These are phyloP conservation scores for Endothia cerciana DNA, from an alignment of 2,329 filamentous ascomycete genomes.

Conservation along the genomic window DNA sequence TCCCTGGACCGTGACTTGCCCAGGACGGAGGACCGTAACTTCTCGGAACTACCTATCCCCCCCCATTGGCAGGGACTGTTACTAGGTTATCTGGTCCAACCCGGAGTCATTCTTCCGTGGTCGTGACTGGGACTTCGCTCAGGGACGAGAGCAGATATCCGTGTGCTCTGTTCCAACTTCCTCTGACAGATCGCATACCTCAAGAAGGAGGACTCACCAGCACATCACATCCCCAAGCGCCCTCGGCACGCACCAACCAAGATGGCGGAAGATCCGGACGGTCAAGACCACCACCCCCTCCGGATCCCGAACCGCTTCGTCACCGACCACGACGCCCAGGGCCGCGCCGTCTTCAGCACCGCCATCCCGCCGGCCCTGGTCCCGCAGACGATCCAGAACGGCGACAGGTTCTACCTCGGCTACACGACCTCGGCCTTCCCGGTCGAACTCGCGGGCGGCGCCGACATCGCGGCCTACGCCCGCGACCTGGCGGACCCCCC, in stretches of 20 bases:
- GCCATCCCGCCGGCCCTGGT: conserved; percentile 34
- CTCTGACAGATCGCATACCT: background rate
- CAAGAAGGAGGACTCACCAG: background rate
- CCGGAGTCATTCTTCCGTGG: too few species aligned
- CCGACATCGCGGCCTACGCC: conserved; percentile 51
- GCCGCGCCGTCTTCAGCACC: conserved; percentile 41
- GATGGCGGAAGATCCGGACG: conserved; percentile 21
- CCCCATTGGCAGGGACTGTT: too few species aligned
- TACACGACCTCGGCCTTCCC: conserved; percentile 55
- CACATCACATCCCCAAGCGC: background rate
- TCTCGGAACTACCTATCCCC: too few species aligned
- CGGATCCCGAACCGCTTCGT: conserved; percentile 36
- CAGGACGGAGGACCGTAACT: too few species aligned
- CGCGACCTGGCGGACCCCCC: conserved; percentile 48
- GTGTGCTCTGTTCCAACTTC: background rate
- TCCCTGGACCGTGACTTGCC: too few species aligned
- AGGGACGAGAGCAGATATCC: too few species aligned
- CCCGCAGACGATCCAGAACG: conserved; percentile 37
- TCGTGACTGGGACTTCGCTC: too few species aligned
- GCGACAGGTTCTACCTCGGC: conserved; percentile 37
- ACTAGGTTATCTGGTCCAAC: too few species aligned
- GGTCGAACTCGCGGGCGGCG: conserved; percentile 47
- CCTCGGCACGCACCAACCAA: background rate
- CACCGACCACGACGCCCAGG: conserved; percentile 40
- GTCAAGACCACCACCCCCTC: conserved; percentile 9